Evolutionary conservation across 2,329 filamentous ascomycete species (phyloP).

Genomic region (Triangularia verruculosa): DNA sequence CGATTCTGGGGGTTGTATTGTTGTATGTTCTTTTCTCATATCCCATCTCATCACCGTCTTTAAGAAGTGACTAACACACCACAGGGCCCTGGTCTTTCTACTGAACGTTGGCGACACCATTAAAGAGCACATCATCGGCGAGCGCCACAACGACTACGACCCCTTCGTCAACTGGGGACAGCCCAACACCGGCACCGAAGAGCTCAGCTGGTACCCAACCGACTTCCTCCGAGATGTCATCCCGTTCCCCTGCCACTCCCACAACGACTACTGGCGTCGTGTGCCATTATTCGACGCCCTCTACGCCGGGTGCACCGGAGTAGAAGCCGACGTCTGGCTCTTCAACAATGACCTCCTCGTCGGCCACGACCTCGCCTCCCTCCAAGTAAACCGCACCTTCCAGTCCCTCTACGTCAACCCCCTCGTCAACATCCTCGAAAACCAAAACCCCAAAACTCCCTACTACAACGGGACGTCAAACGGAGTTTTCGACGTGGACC

Average conservation of each 20-base stretch:
- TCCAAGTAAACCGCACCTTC: slow-evolving; percentile 58
- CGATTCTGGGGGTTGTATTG: neutral
- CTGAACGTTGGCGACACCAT: slow-evolving; percentile 1
- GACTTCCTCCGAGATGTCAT: slow-evolving; percentile 48
- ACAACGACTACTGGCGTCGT: slow-evolving; percentile 69
- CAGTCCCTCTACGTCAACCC: slow-evolving; percentile 63
- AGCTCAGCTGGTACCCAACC: slow-evolving; percentile 45
- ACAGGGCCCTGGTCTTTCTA: slow-evolving; percentile 9
- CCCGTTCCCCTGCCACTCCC: slow-evolving; percentile 33
- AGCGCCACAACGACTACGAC: slow-evolving; percentile 24
- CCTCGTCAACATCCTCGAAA: slow-evolving; percentile 55
- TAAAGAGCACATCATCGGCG: neutral
- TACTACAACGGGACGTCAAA: slow-evolving; percentile 44
- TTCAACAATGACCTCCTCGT: slow-evolving; percentile 56
- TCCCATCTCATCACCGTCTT: neutral
- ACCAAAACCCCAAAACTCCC: slow-evolving; percentile 47
- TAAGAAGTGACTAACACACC: neutral
- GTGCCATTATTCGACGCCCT: slow-evolving; percentile 63
- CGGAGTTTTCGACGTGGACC: slow-evolving; percentile 57
- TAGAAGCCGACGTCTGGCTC: slow-evolving; percentile 70
- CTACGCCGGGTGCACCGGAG: slow-evolving; percentile 55
- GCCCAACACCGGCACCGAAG: slow-evolving; percentile 37
- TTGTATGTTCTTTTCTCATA: neutral
- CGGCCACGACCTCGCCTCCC: slow-evolving; percentile 56
- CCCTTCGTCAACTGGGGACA: slow-evolving; percentile 37